phyloP scores from a whole-genome alignment of 495 filamentous ascomycete species.

The Baudoinia panamericana region DNA sequence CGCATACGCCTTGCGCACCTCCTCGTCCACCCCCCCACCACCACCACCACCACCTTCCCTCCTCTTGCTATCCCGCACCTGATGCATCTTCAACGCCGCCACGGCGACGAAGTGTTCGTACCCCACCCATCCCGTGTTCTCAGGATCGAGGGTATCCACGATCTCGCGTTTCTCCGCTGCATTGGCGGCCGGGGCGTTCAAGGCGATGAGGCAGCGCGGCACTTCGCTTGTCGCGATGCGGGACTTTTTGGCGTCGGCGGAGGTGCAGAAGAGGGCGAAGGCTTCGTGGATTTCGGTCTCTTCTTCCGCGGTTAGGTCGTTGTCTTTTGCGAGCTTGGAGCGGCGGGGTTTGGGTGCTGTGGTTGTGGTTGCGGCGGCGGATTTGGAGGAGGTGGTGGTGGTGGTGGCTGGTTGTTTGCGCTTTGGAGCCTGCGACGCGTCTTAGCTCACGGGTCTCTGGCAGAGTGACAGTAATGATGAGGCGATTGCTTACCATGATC shows the following conservation, averaged over 20 bases:
- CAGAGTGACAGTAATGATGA: too few relatives aligned
- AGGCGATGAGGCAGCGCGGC: slow-evolving; percentile 55
- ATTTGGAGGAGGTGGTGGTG: slow-evolving; percentile 6
- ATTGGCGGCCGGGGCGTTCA: slow-evolving; percentile 42
- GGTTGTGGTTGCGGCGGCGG: slow-evolving; percentile 11
- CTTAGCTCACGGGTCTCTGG: too few relatives aligned
- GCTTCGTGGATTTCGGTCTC: slow-evolving; percentile 85
- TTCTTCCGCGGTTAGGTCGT: slow-evolving; percentile 68
- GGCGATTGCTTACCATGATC: too few relatives aligned
- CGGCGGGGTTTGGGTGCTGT: slow-evolving; percentile 25
- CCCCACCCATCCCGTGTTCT: slow-evolving; percentile 57
- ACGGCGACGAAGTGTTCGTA: slow-evolving; percentile 71
- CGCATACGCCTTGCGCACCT: slow-evolving; percentile 66
- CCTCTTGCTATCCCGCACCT: slow-evolving; percentile 48
- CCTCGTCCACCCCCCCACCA: slow-evolving; percentile 30
- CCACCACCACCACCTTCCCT: slow-evolving; percentile 38
- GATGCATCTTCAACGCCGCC: slow-evolving; percentile 62
- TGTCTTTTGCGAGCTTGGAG: slow-evolving; percentile 79
- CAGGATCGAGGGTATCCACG: slow-evolving; percentile 65
- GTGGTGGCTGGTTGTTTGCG: slow-evolving; percentile 24
- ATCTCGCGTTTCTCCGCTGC: slow-evolving; percentile 58
- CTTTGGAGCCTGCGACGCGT: slow-evolving; percentile 30
- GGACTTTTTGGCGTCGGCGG: slow-evolving; percentile 49
- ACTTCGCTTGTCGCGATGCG: slow-evolving; percentile 68
- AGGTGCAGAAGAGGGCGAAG: slow-evolving; percentile 60